These are phyloP conservation scores for Nadsonia fulvescens DNA, from an alignment of 805 yeast species.

Conservation along the genomic window DNA sequence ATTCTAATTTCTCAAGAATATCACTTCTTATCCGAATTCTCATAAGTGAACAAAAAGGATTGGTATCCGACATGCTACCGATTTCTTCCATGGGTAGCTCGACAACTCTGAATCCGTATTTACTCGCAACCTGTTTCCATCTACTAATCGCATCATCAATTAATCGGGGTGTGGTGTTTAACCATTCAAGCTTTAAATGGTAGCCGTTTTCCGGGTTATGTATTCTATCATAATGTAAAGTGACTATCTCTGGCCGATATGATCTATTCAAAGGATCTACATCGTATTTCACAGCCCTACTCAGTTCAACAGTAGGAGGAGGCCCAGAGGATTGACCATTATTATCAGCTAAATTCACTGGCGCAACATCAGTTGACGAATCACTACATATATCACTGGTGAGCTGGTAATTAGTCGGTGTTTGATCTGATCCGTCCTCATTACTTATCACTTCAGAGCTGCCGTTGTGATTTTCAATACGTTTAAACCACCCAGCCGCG, in stretches of 20 bases:
- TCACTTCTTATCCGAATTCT: not conserved
- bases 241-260: slow-evolving; percentile 56
- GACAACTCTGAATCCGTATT: slow-evolving; percentile 64
- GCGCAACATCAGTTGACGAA: too few relatives aligned
- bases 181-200: slow-evolving; percentile 84
- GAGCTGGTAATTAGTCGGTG: too few relatives aligned
- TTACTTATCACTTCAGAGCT: too few relatives aligned
- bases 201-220: slow-evolving; percentile 92
- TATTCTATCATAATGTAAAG: slow-evolving; percentile 77
- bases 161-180: slow-evolving; percentile 70
- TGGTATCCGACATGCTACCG: slow-evolving; percentile 51
- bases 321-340: too few relatives aligned
- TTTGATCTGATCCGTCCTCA: too few relatives aligned
- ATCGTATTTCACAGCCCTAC: slow-evolving; percentile 49
- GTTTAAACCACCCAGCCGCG: too few relatives aligned
- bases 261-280: slow-evolving; percentile 60
- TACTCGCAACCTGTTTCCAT: slow-evolving; percentile 70
- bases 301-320: slow-evolving; percentile 21
- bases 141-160: slow-evolving; percentile 61
- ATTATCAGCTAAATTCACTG: too few relatives aligned
- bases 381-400: too few relatives aligned
- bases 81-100: slow-evolving; percentile 88
- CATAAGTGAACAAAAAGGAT: slow-evolving; percentile 37
- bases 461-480: too few relatives aligned
- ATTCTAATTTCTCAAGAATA: not conserved